Evolutionary conservation across 805 yeast species (phyloP).

Genomic region (Sugiyamaella mastotermitis): DNA sequence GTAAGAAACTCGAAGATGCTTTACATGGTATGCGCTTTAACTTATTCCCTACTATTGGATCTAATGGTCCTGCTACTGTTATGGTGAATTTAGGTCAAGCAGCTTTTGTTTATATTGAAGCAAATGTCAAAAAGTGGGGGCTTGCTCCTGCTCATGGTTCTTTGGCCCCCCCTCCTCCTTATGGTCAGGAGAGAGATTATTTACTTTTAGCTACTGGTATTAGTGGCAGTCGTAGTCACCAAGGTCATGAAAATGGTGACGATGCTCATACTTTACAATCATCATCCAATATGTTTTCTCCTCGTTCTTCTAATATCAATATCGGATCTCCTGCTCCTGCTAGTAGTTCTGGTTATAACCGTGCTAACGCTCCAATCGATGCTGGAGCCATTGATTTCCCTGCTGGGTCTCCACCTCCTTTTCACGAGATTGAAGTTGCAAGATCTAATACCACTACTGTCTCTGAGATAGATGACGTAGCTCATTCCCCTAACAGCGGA

Average conservation of each 20-base stretch:
- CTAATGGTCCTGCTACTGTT: slow-evolving; percentile 73
- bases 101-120: slow-evolving; percentile 88
- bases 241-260: not conserved
- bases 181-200: slow-evolving; percentile 73
- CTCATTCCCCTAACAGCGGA: too few species aligned
- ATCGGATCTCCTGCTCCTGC: too few species aligned
- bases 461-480: too few species aligned
- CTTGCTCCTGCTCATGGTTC: slow-evolving; percentile 85
- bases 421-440: too few species aligned
- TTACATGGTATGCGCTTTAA: slow-evolving; percentile 66
- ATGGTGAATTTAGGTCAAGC: slow-evolving; percentile 85
- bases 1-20: slow-evolving; percentile 80
- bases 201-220: slow-evolving; percentile 51
- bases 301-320: too few species aligned
- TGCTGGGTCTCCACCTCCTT: too few species aligned
- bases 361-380: too few species aligned
- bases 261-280: too few species aligned
- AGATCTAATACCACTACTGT: too few species aligned
- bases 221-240: not conserved
- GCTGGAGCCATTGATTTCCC: too few species aligned
- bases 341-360: too few species aligned
- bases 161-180: slow-evolving; percentile 91
- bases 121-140: slow-evolving; percentile 93
- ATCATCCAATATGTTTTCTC: too few species aligned
- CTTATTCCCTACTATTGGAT: slow-evolving; percentile 84